Percentiles rank a stretch among this genome's conserved stretches.
These are phyloP conservation scores for Parafenestella ontariensis DNA, from an alignment of 2,329 filamentous ascomycete genomes.

Conservation along the genomic window DNA sequence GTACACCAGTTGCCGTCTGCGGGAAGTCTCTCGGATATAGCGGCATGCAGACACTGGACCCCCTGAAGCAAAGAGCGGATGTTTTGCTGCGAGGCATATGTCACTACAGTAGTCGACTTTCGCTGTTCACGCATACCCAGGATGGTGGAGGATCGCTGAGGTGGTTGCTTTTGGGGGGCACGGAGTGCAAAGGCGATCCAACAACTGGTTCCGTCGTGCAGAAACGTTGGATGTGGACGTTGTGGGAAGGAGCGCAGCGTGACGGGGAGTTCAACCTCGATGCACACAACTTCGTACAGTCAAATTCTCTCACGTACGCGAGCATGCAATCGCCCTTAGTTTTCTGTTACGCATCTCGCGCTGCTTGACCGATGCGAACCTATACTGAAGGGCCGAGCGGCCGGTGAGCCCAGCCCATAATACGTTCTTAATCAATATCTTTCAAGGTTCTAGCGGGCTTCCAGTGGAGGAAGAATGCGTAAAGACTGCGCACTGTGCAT, in stretches of 20 bases:
- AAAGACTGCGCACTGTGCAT: not conserved
- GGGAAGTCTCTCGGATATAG: not conserved
- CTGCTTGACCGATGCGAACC: not conserved
- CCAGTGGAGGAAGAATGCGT: constrained; percentile 25
- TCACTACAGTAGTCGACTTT: constrained; percentile 10
- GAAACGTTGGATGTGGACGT: constrained; percentile 3
- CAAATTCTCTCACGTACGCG: not conserved
- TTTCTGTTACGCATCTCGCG: not conserved
- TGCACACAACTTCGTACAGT: constrained; percentile 1
- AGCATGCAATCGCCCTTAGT: not conserved
- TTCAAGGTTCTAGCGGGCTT: constrained; percentile 31
- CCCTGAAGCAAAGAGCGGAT: constrained; percentile 10
- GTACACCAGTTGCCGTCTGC: not conserved
- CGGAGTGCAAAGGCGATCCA: constrained; percentile 5
- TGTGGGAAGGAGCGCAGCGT: constrained; percentile 14
- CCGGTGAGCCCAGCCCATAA: constrained; percentile 19
- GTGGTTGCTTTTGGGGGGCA: not conserved
- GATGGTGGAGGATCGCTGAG: not conserved
- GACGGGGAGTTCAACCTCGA: constrained; percentile 13
- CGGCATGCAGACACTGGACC: not conserved
- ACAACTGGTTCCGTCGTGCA: not conserved
- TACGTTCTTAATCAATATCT: constrained; percentile 23
- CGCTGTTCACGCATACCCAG: not conserved
- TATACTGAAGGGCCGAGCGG: not conserved
- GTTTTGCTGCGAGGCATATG: constrained; percentile 11